Percentiles rank a stretch among this genome's conserved stretches.
phyloP scores from a whole-genome alignment of 257 asterid genomes.

The Phtheirospermum japonicum region DNA sequence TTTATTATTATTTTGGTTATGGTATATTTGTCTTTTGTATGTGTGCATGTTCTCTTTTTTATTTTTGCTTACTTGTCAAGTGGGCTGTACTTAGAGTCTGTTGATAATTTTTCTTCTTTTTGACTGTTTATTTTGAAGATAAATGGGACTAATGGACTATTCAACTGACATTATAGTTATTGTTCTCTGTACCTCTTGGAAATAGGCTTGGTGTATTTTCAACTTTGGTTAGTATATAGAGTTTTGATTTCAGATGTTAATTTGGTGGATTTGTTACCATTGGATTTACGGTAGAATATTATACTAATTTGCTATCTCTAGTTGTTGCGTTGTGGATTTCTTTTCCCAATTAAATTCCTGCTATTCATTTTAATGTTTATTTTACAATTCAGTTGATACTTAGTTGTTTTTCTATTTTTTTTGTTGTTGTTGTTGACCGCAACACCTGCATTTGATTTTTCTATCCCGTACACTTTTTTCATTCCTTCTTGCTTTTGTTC shows the following conservation, averaged over 20 bases:
- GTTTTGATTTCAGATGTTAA: not conserved
- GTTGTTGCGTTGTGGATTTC: not conserved
- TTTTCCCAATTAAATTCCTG: too few species aligned
- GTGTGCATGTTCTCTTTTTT: not conserved
- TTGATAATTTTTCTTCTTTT: not conserved
- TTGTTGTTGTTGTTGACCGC: too few species aligned
- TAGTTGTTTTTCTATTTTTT: slow-evolving; percentile 5
- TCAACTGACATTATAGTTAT: not conserved
- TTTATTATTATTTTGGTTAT: slow-evolving; percentile 1
- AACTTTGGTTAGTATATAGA: too few species aligned
- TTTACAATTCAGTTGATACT: not conserved
- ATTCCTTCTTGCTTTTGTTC: not conserved
- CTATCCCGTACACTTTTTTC: too few species aligned
- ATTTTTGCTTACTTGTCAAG: not conserved
- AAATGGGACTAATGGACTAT: not conserved
- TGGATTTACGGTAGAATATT: not conserved
- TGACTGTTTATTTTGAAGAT: slow-evolving; percentile 1
- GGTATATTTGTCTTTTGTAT: not conserved
- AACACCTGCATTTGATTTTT: too few species aligned
- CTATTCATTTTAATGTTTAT: too few species aligned
- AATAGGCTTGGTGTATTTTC: too few species aligned
- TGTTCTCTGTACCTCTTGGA: slow-evolving; percentile 5
- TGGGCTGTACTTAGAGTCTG: not conserved
- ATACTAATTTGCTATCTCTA: not conserved
- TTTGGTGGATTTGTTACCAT: not conserved